A percentile compares a stretch with the other conserved stretches of the same genome.
Conservation (phyloP, 202 grass and related monocot genomes). For the Brachypodium distachyon region DNA sequence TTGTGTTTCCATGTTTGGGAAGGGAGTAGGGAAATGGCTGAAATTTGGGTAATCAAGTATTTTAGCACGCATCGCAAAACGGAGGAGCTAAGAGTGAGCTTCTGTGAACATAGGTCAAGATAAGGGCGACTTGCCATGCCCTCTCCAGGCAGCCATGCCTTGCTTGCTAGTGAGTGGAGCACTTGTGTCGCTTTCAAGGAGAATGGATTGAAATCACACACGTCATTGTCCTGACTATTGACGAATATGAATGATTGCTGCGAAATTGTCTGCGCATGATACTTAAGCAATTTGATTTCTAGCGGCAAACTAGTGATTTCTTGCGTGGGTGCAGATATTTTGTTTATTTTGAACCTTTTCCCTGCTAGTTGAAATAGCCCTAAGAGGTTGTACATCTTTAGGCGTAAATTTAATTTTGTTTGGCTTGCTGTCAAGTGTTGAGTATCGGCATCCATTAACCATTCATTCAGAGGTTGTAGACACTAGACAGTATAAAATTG, state of each 20-base stretch:
- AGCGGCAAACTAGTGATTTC: slow-evolving; percentile 4
- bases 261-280: background rate
- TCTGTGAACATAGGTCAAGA: slow-evolving; percentile 16
- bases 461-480: background rate
- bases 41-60: background rate
- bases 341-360: background rate
- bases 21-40: background rate
- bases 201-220: background rate
- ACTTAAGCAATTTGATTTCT: slow-evolving; percentile 1
- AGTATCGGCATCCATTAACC: background rate
- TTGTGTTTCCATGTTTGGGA: background rate
- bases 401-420: background rate
- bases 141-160: background rate
- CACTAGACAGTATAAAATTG: background rate
- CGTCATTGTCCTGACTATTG: background rate
- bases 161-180: background rate
- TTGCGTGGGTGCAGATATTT: background rate
- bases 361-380: background rate
- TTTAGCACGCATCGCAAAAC: background rate
- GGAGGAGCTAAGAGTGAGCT: background rate
- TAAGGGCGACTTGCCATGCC: background rate
- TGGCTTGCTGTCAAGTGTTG: background rate
- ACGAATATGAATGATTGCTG: background rate
- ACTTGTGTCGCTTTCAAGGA: slow-evolving; percentile 18
- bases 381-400: background rate